A percentile compares a stretch with the other conserved stretches of the same genome.
Evolutionary conservation across 768 basidiomycete species (phyloP).

Genomic region (Naematelia aurantialba): DNA sequence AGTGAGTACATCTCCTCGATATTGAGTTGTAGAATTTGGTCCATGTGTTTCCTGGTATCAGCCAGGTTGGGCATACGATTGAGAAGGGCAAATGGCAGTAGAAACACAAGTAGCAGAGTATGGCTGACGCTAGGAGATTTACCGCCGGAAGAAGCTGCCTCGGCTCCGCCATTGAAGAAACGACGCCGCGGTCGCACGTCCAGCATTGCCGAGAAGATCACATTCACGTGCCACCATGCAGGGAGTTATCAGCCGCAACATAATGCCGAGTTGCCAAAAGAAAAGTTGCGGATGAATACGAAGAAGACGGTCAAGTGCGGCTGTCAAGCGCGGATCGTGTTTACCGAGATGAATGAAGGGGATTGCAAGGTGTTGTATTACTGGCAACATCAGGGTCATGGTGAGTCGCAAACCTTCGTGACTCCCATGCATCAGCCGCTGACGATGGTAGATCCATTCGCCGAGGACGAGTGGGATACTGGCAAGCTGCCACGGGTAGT

Average conservation of each 20-base stretch:
- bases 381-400: conserved; percentile 46
- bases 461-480: conserved; percentile 23
- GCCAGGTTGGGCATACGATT: neutral
- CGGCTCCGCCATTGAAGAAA: conserved; percentile 29
- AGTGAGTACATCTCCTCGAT: conserved; percentile 21
- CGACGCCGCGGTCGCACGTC: conserved; percentile 32
- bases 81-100: neutral
- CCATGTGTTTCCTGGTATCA: neutral
- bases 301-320: conserved; percentile 43
- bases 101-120: neutral
- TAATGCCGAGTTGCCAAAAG: conserved; percentile 23
- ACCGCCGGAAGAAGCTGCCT: conserved; percentile 32
- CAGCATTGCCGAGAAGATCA: conserved; percentile 36
- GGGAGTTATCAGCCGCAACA: conserved; percentile 39
- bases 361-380: conserved; percentile 31
- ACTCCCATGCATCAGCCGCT: neutral
- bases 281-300: conserved; percentile 38
- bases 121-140: conserved; percentile 22
- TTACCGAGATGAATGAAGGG: conserved; percentile 33
- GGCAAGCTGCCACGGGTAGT: conserved; percentile 35
- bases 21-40: neutral
- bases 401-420: conserved; percentile 26
- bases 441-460: conserved; percentile 31
- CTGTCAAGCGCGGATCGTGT: conserved; percentile 31
- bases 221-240: conserved; percentile 46